phyloP scores from a whole-genome alignment of 306 rosid genomes.

The Bauhinia variegata region DNA sequence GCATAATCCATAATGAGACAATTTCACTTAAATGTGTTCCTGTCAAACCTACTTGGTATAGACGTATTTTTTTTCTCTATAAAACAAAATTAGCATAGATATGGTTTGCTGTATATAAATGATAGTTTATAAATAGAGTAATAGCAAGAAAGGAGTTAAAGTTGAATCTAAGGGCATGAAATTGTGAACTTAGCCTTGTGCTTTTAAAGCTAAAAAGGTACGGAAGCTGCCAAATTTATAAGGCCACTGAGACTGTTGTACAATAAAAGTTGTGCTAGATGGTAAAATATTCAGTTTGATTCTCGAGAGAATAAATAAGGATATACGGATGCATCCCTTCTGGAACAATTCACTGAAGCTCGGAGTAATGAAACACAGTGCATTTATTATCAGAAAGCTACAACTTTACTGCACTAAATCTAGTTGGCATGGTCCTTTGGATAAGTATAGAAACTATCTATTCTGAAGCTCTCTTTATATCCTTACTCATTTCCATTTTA shows the following conservation, averaged over 20 bases:
- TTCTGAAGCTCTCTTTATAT: not conserved
- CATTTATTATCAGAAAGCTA: conserved; percentile 24
- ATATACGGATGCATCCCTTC: conserved; percentile 8
- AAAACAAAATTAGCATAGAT: no score
- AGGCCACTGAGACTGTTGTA: no score
- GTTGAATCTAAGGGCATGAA: not conserved
- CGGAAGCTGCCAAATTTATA: no score
- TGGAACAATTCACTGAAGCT: not conserved
- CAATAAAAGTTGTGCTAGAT: conserved; percentile 17
- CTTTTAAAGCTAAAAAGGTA: conserved; percentile 16
- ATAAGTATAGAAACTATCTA: not conserved
- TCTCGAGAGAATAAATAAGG: no score
- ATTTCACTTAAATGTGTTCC: no score
- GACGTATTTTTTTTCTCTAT: no score
- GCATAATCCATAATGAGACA: no score
- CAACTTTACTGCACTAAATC: not conserved
- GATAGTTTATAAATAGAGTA: no score
- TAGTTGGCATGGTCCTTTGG: not conserved
- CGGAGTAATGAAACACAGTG: not conserved
- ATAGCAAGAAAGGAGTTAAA: no score
- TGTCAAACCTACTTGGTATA: no score
- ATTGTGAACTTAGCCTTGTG: conserved; percentile 5
- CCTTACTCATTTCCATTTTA: not conserved
- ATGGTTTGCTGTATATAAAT: no score
- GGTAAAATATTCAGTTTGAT: conserved; percentile 25